A percentile compares a stretch with the other conserved stretches of the same genome.
Evolutionary conservation across 2,329 filamentous ascomycete species (phyloP).

Genomic region (Fusarium algeriense): DNA sequence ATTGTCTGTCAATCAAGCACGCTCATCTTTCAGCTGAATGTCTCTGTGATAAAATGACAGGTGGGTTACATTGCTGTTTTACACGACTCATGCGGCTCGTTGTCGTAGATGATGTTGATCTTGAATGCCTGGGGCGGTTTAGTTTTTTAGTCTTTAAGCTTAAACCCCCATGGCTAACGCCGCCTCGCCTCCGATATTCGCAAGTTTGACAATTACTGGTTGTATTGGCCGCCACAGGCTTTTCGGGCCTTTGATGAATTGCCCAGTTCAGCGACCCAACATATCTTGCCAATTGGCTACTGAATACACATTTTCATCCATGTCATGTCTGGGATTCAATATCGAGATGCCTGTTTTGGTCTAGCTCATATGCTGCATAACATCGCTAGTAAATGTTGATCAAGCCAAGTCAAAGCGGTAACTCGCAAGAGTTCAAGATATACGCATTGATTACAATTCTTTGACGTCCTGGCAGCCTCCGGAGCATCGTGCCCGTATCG

Average conservation of each 20-base stretch:
- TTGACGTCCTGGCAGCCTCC: not conserved
- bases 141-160: constrained; percentile 29
- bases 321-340: not conserved
- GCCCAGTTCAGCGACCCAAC: not conserved
- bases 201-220: not conserved
- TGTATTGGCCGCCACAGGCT: not conserved
- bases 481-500: not conserved
- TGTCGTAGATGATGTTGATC: not conserved
- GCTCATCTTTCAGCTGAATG: not conserved
- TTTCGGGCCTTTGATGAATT: not conserved
- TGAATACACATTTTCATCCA: not conserved
- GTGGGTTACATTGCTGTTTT: not conserved
- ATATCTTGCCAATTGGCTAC: not conserved
- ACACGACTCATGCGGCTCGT: not conserved
- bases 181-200: not conserved
- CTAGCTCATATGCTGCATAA: constrained; percentile 20
- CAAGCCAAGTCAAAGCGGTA: constrained; percentile 20
- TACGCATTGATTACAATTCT: not conserved
- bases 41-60: not conserved
- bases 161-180: constrained; percentile 20
- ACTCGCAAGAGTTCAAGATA: not conserved
- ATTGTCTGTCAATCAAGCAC: not conserved
- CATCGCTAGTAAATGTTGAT: constrained; percentile 13
- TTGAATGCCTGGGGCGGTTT: constrained; percentile 3
- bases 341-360: constrained; percentile 40